Evolutionary conservation across 2,329 filamentous ascomycete genomes (phyloP).

Genomic region (Davidsoniella australis): DNA sequence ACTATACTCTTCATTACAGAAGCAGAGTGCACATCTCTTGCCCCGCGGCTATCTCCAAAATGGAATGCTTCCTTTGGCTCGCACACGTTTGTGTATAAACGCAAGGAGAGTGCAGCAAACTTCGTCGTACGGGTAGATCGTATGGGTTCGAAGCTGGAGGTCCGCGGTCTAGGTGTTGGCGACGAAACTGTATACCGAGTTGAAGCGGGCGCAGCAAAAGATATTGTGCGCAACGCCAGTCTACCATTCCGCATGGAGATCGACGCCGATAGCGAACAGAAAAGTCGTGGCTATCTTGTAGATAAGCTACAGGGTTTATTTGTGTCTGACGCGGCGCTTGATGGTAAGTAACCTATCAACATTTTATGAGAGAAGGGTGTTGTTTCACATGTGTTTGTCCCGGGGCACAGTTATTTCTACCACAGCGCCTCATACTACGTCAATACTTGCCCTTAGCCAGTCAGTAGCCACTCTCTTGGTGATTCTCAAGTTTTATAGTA

Average conservation of each 20-base stretch:
- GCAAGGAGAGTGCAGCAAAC: conserved; percentile 68
- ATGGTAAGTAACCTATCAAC: conserved; percentile 18
- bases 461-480: no score
- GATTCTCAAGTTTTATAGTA: no score
- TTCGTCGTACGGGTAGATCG: conserved; percentile 70
- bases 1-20: conserved; percentile 24
- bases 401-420: no score
- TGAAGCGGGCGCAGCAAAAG: conserved; percentile 49
- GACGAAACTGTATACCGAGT: conserved; percentile 68
- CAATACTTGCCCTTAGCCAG: no score
- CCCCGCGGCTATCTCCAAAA: conserved; percentile 49
- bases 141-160: conserved; percentile 66
- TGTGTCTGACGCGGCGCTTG: conserved; percentile 52
- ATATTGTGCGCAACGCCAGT: conserved; percentile 49
- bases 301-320: conserved; percentile 45
- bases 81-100: conserved; percentile 73
- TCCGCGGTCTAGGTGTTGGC: conserved; percentile 61
- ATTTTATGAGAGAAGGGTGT: background rate
- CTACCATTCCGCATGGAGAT: conserved; percentile 40
- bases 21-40: conserved; percentile 34
- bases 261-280: conserved; percentile 21
- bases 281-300: conserved; percentile 33
- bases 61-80: conserved; percentile 65
- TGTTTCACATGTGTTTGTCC: no score
- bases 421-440: no score